Conservation (phyloP, 331 rosid species). For the Acacia pycnantha region DNA sequence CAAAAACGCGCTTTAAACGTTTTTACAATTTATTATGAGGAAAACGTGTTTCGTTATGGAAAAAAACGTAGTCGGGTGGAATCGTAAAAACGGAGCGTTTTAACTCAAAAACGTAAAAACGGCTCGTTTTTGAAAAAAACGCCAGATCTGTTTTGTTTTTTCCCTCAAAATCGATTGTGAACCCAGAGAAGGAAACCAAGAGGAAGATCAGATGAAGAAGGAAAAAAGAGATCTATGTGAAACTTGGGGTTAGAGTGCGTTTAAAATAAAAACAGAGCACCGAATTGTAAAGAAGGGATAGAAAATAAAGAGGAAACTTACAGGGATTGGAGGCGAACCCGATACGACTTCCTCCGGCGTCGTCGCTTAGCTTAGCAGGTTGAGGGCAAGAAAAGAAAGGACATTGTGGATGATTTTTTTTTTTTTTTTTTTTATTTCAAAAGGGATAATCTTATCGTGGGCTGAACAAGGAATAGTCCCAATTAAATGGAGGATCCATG, state of each 20-base stretch:
- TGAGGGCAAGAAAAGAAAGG: conserved; percentile 38
- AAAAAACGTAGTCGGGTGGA: no score
- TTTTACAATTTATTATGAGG: no score
- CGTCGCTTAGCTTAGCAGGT: conserved; percentile 44
- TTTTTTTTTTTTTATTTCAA: not conserved
- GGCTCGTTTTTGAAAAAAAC: no score
- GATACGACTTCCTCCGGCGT: conserved; percentile 67
- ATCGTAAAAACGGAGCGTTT: no score
- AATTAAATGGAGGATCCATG: not conserved
- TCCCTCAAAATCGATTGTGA: no score
- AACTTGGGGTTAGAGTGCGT: conserved; percentile 30
- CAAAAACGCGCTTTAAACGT: no score
- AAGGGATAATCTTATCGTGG: not conserved
- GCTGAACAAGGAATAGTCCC: not conserved
- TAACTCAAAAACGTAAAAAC: no score
- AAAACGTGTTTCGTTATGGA: no score
- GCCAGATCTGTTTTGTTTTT: no score
- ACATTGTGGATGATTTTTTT: not conserved
- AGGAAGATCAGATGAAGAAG: conserved; percentile 9
- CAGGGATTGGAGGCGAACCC: conserved; percentile 51
- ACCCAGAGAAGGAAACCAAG: conserved; percentile 3
- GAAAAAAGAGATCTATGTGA: conserved; percentile 42
- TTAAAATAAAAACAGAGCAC: conserved; percentile 27
- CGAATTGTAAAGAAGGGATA: not conserved
- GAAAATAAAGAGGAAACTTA: conserved; percentile 30